Base-by-base conservation (phyloP, 2,329 filamentous ascomycete genomes). In the Alternaria gansuensis region DNA sequence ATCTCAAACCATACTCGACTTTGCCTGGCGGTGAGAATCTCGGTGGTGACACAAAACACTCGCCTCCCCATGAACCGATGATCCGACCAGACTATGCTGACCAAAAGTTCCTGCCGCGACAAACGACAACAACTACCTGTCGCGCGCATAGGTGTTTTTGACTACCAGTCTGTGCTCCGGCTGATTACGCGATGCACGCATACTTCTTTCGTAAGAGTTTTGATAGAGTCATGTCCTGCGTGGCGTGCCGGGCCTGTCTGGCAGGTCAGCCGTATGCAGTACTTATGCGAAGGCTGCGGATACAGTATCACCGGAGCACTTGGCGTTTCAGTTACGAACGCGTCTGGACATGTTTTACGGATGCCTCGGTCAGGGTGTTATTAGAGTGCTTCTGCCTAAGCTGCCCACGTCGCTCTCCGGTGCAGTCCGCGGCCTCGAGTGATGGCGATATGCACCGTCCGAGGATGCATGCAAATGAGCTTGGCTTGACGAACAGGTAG, bases 191-290 rank as follows among this genome's bases (percentile, higher is more conserved):
- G 59, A 63, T 54, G 55, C 61, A 65, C 62, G 59, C 54, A 60
- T 66, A 67, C 54, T 55, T 65, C 53, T 67, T 68, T 68, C 64
- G 64, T 74, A 71, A 72, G 69, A 67, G 68, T 61, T 55, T 58
- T 55, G 59, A 57, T 55, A 48, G 51, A 45, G 57, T 58, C 56
- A 50, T 59, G 51, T 34, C 51, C 39, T 46, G 59, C 64, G 63
- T 60, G 65, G 62, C 63, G 26, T 55, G 51, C 57, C 66, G 64
- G 56, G 55, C 54, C 50, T 63, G 29, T 24, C 34, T 48, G 44
- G 17, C 44, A 29, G 44, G 23, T 14, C 17, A 34, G 44, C 44
- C 17, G 21, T 23, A 55, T 66, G 64, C 66, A 60, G 44, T 33
- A 34, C 52, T 52, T 56, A 44, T 60, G 63, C 66, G 68, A 68